Conservation (phyloP, 2,329 filamentous ascomycete species). For the Zarea fungicola region DNA sequence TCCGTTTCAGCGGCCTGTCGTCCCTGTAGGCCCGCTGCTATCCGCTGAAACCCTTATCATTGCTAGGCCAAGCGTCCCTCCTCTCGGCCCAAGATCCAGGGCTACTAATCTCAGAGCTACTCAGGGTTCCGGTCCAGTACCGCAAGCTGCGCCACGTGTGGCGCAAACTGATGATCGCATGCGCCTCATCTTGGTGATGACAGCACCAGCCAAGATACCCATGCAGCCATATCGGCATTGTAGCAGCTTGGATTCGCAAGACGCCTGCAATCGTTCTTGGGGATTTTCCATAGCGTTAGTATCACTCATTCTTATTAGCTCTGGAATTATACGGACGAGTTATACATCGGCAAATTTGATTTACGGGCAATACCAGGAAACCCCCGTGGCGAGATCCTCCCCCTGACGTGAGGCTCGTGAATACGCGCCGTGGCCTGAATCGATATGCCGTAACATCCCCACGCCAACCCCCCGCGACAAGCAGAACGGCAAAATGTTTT, state of each 20-base stretch:
- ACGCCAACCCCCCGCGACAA: not conserved
- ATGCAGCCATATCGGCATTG: conserved; percentile 9
- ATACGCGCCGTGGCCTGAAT: conserved; percentile 7
- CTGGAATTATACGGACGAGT: not conserved
- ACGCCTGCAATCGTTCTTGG: not conserved
- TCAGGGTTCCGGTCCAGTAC: too few relatives aligned
- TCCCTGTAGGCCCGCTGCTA: conserved; percentile 13
- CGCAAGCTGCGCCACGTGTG: conserved; percentile 11
- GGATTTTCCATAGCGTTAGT: not conserved
- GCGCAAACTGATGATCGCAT: conserved; percentile 3
- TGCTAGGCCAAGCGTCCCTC: not conserved
- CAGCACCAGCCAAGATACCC: not conserved
- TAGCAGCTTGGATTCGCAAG: conserved; percentile 1
- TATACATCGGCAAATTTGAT: not conserved
- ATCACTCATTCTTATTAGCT: not conserved
- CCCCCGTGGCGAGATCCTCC: not conserved
- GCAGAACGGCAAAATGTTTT: conserved; percentile 67
- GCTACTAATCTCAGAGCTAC: too few relatives aligned
- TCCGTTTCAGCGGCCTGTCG: conserved; percentile 3
- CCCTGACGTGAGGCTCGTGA: conserved; percentile 12
- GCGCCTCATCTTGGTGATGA: not conserved
- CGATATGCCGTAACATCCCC: conserved; percentile 9
- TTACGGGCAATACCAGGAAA: not conserved
- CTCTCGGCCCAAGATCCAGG: not conserved
- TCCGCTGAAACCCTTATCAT: conserved; percentile 15